Evolutionary conservation across 352 stramenopile genomes (phyloP), one percentile per base, ranked within the genome.

Genomic region (Phytophthora quininea): DNA sequence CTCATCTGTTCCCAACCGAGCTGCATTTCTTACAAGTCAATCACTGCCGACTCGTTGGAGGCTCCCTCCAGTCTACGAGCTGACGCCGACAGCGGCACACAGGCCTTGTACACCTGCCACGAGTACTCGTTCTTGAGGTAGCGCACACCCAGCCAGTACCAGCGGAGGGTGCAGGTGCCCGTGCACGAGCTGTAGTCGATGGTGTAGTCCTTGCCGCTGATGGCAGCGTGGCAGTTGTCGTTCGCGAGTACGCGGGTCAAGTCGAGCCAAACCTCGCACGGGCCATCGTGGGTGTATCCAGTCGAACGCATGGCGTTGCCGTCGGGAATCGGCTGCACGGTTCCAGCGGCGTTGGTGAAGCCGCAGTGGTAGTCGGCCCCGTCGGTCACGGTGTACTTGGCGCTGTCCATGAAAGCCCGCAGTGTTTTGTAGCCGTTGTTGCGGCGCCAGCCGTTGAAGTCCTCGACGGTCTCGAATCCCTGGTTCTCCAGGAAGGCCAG

Each of bases 91-190:
- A 79, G 67, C 32, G 73, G 76, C 12, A 81, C 58, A 30, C 76
- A 84, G 30, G 75, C 73, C 73, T 84, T 84, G 73, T 84, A 84
- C 31, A 84, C 58, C 55, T 84, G 76, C 76, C 76, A 84, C 50
- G 76, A 84, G 59, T 77, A 81, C n/a, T 62, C 61, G 42, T 84
- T 81, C 43, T 84, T 81, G 42, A 84, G 58, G 53, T 57, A 84
- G n/a, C 76, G 76, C 40, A 80, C 56, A 15, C 74, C 74, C 15
- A 83, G 35, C 72, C 74, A 83, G 69, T 80, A 83, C 71, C 69
- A 85, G 47, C 45, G 72, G 7, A 85, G 73, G 5, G 69, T 83
- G 53, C 77, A 85, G 4, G 59, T 64, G 30, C 64, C 75, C 14
- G 52, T 71, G 60, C 74, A 83, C 38, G 71, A 76, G 40, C 67